Percentiles rank a stretch among this genome's conserved stretches.
These are phyloP conservation scores for Trametes gibbosa DNA, from an alignment of 768 basidiomycete species.

Conservation along the genomic window DNA sequence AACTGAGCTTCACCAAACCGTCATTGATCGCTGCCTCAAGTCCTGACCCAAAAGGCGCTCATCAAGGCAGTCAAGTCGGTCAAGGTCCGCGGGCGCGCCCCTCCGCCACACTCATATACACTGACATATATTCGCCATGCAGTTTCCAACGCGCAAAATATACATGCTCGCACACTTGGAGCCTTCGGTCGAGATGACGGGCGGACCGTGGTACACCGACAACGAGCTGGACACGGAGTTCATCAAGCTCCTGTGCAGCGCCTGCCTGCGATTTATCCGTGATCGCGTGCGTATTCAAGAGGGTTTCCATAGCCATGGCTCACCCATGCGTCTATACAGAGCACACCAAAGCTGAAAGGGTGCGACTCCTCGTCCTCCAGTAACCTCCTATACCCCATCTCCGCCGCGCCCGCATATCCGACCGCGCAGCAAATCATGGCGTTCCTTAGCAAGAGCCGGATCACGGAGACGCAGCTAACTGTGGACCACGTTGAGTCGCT, in stretches of 20 bases:
- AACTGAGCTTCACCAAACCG: slow-evolving; percentile 85
- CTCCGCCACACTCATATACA: no score
- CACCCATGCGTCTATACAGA: no score
- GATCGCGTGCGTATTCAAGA: slow-evolving; percentile 65
- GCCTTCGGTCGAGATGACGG: slow-evolving; percentile 89
- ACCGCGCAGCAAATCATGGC: slow-evolving; percentile 73
- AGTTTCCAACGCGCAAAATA: slow-evolving; percentile 92
- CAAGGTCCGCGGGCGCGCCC: slow-evolving; percentile 13
- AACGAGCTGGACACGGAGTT: slow-evolving; percentile 94
- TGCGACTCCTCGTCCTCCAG: slow-evolving; percentile 26
- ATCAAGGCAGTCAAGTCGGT: slow-evolving; percentile 78
- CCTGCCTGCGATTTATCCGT: slow-evolving; percentile 75
- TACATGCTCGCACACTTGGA: slow-evolving; percentile 90
- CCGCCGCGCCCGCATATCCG: slow-evolving; percentile 72
- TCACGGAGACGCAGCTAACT: slow-evolving; percentile 77
- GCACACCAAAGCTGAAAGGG: slow-evolving; percentile 62
- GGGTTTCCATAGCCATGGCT: no score
- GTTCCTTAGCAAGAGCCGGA: slow-evolving; percentile 70
- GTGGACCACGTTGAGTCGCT: slow-evolving; percentile 92
- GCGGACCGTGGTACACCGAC: slow-evolving; percentile 98
- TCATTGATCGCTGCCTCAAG: slow-evolving; percentile 86
- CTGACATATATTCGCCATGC: no score
- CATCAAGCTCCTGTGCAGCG: slow-evolving; percentile 77
- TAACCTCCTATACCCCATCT: slow-evolving; percentile 65
- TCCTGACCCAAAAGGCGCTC: slow-evolving; percentile 80